Percentiles rank a stretch among this genome's conserved stretches.
These are phyloP conservation scores for Scheffersomyces segobiensis DNA, from an alignment of 1,139 yeast species.

Conservation along the genomic window DNA sequence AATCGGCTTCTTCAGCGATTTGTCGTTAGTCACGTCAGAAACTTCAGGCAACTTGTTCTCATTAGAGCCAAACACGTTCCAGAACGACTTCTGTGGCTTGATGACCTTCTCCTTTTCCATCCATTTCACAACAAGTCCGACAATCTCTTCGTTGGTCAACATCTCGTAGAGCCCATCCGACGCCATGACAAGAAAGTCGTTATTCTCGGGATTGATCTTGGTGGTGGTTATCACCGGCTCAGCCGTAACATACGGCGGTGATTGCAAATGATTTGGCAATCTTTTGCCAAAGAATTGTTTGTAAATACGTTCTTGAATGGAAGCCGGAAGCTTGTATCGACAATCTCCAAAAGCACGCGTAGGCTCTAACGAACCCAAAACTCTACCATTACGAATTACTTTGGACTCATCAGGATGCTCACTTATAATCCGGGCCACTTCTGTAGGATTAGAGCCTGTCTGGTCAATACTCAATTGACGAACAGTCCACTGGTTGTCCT, in stretches of 20 bases:
- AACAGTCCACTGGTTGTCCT: conserved; percentile 81
- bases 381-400: conserved; percentile 83
- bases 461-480: conserved; percentile 86
- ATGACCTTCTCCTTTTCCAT: conserved; percentile 74
- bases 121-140: conserved; percentile 92
- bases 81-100: conserved; percentile 50
- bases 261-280: conserved; percentile 72
- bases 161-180: conserved; percentile 94
- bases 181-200: conserved; percentile 89
- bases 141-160: conserved; percentile 89
- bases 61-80: conserved; percentile 47
- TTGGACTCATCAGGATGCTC: conserved; percentile 93
- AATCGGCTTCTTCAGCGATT: conserved; percentile 47
- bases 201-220: conserved; percentile 65
- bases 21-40: conserved; percentile 58
- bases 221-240: conserved; percentile 91
- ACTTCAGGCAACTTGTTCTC: conserved; percentile 65
- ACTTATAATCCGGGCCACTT: conserved; percentile 75
- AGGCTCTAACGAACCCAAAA: conserved; percentile 94
- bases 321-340: conserved; percentile 76
- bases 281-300: conserved; percentile 81
- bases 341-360: conserved; percentile 98
- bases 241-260: conserved; percentile 98
- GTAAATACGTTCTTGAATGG: conserved; percentile 72
- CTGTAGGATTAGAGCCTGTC: conserved; percentile 89